Conservation (phyloP, 2,329 filamentous ascomycete genomes). For the Colletotrichum horii region DNA sequence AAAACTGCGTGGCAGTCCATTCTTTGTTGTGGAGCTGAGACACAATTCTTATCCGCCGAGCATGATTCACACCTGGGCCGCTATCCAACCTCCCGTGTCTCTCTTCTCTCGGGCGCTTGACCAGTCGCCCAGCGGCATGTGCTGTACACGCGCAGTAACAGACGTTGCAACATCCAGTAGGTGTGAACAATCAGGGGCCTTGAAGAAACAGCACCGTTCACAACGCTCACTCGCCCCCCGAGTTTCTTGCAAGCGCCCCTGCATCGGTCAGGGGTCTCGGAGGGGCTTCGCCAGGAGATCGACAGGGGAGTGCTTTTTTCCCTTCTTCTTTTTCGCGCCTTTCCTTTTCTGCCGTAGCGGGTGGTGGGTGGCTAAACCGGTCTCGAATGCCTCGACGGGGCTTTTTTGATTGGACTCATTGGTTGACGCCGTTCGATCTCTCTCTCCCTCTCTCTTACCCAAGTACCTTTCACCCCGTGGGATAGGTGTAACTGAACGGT, state of each 20-base stretch:
- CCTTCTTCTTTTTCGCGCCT: not conserved
- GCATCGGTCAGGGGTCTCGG: constrained; percentile 7
- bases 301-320: not conserved
- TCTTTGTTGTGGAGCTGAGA: constrained; percentile 14
- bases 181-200: not conserved
- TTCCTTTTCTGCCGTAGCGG: not conserved
- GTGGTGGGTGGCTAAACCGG: not conserved
- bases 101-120: not conserved
- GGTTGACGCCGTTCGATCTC: not conserved
- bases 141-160: not conserved
- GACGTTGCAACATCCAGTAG: not conserved
- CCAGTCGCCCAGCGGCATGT: not conserved
- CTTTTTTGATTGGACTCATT: not conserved
- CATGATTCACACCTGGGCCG: not conserved
- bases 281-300: constrained; percentile 1
- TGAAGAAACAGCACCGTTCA: not conserved
- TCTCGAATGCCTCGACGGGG: not conserved
- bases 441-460: not conserved
- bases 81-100: not conserved
- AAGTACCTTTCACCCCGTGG: not conserved
- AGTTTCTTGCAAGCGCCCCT: not conserved
- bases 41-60: not conserved
- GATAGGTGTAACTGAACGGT: not conserved
- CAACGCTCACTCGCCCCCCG: not conserved
- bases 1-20: not conserved